Evolutionary conservation across 1,284 basidiomycete genomes (phyloP), one percentile per base, ranked within the genome.

Genomic region (Ceratobasidium sp.): DNA sequence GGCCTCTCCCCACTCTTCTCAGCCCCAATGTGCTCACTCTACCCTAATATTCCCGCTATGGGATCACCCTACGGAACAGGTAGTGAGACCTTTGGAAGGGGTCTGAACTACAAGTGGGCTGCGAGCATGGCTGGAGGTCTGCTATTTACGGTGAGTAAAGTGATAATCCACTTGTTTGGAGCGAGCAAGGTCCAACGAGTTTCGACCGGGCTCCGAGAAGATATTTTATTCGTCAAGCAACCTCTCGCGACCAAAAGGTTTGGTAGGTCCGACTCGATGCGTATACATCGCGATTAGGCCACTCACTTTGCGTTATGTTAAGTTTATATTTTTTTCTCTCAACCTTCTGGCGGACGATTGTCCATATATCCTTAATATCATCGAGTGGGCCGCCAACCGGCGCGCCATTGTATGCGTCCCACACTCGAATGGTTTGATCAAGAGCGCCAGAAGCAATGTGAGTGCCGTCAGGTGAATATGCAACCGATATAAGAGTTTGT

Each of bases 21-120:
- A 5, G 20, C 45, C 1, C 58, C 45, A 8, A 31, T 65, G 3
- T 65, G 47, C 12, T 6, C 34, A 8, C 10, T 52, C 1, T 65
- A 65, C 20, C 60, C 60, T 3, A 49, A 65, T 42, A 17, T 40
- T 10, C 49, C 34, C 15, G 20, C 60, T 25, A 3, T 31, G 15
- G 60, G 60, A 2, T 65, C 60, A 2, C 60, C 60, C 5, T 65
- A 65, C 29, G 31, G 31, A 7, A 65, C 60, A 4, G 60, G 60
- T 2, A 65, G 38, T 20, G 60, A 65, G 47, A 40, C 27, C 31
- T 65, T 65, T 53, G 60, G 60, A 17, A 45, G 60, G 1, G 25
- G 25, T 6, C 40, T 22, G 15, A 13, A 65, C 13, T 65, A 65
- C n/a, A 65, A 65, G 38, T 22, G 60, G 20, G 60, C 60, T 3